Evolutionary conservation across 441 rosid species (phyloP).

Genomic region (Pelargonium cotyledonis): DNA sequence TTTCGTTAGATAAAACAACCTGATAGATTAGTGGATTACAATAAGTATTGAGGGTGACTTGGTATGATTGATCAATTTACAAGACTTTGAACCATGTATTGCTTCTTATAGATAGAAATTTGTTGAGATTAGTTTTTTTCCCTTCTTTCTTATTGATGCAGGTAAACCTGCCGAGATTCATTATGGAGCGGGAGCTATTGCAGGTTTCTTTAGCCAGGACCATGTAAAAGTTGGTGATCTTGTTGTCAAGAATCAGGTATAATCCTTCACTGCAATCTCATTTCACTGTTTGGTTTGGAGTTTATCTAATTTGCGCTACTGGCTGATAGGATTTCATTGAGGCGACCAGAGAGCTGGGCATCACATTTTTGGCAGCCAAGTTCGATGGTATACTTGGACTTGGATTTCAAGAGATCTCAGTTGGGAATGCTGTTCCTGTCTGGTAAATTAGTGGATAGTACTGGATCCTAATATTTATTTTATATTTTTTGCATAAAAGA

Average conservation of each 20-base stretch:
- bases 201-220: constrained; percentile 77
- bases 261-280: background rate
- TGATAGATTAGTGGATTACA: too few species aligned
- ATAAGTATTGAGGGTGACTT: too few species aligned
- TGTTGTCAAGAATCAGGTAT: constrained; percentile 56
- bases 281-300: background rate
- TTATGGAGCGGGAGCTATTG: constrained; percentile 68
- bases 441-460: constrained; percentile 38
- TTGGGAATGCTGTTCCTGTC: constrained; percentile 54
- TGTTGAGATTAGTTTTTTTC: background rate
- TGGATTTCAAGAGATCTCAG: constrained; percentile 76
- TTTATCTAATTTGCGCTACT: background rate
- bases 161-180: constrained; percentile 50
- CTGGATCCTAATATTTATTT: background rate
- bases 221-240: constrained; percentile 61
- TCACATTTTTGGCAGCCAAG: constrained; percentile 46
- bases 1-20: too few species aligned
- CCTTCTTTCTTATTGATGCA: constrained; percentile 15
- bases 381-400: constrained; percentile 82
- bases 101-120: background rate
- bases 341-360: constrained; percentile 59
- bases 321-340: constrained; percentile 54
- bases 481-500: too few species aligned
- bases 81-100: background rate
- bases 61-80: too few species aligned